Conservation (phyloP, 345 rosid species). For the Pelargonium nanum region DNA sequence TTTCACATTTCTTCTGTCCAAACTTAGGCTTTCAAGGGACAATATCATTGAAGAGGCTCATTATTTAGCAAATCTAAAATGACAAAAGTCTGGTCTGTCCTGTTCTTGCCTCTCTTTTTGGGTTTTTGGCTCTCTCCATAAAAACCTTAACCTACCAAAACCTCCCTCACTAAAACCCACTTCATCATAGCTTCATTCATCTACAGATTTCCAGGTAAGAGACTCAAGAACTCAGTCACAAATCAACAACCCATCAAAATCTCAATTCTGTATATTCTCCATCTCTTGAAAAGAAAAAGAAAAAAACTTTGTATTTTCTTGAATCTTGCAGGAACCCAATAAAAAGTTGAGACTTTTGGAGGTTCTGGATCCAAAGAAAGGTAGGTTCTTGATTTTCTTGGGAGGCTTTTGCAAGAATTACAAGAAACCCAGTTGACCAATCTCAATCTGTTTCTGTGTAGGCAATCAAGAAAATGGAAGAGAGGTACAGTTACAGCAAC, state of each 20-base stretch:
- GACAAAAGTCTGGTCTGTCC: constrained; percentile 16
- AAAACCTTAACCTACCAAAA: not conserved
- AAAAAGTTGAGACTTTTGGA: constrained; percentile 4
- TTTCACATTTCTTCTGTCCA: not conserved
- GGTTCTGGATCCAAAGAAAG: constrained; percentile 12
- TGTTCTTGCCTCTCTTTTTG: not conserved
- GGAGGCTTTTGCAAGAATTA: no score
- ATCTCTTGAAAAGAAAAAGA: no score
- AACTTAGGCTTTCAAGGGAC: not conserved
- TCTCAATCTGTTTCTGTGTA: not conserved
- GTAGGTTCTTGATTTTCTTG: constrained; percentile 12
- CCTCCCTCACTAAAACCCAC: not conserved
- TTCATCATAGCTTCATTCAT: not conserved
- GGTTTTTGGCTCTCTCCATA: not conserved
- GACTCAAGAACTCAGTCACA: constrained; percentile 8
- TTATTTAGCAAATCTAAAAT: not conserved
- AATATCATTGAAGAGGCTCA: not conserved
- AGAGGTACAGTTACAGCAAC: constrained; percentile 13
- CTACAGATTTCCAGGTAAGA: constrained; percentile 10
- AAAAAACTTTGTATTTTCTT: no score
- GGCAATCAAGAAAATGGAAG: constrained; percentile 10
- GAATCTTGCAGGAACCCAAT: not conserved
- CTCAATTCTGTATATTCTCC: constrained; percentile 2
- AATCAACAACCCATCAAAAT: no score
- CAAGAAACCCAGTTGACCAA: not conserved